A percentile compares a stretch with the other conserved stretches of the same genome.
These are phyloP conservation scores for Erysimum cheiri DNA, from an alignment of 441 rosid genomes.

Conservation along the genomic window DNA sequence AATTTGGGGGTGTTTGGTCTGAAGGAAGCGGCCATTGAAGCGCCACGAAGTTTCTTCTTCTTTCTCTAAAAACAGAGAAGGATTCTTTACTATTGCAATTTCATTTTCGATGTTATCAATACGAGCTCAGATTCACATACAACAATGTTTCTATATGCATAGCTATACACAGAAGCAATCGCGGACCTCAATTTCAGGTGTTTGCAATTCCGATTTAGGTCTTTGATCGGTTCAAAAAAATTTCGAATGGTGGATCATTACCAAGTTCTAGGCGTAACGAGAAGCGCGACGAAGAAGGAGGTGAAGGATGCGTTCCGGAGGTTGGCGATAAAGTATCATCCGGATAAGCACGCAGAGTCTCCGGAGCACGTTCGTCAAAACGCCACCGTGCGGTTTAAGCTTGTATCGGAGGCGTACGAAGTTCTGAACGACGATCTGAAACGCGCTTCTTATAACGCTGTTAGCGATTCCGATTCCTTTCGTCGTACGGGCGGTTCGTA, in stretches of 20 bases:
- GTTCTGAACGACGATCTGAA: constrained; percentile 68
- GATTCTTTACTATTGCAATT: constrained; percentile 3
- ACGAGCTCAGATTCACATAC: constrained; percentile 3
- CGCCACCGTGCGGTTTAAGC: constrained; percentile 77
- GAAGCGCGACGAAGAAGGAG: constrained; percentile 77
- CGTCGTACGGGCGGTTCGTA: constrained; percentile 41
- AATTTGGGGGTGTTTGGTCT: background rate
- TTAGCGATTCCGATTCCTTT: constrained; percentile 39
- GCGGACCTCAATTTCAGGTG: constrained; percentile 4
- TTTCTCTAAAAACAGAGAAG: background rate
- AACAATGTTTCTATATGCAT: background rate
- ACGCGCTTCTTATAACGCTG: constrained; percentile 69
- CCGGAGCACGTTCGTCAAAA: constrained; percentile 54
- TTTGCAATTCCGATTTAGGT: constrained; percentile 16
- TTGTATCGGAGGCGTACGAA: constrained; percentile 84
- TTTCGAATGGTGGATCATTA: constrained; percentile 58
- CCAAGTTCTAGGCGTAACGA: constrained; percentile 62
- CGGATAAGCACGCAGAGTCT: constrained; percentile 82
- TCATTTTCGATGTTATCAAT: constrained; percentile 5
- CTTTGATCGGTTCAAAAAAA: constrained; percentile 6
- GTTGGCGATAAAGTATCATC: constrained; percentile 77
- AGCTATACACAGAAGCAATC: background rate
- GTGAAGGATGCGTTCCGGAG: constrained; percentile 84
- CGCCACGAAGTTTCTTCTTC: constrained; percentile 39
- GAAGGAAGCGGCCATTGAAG: constrained; percentile 43